A percentile compares a stretch with the other conserved stretches of the same genome.
These are phyloP conservation scores for Cnidoscolus chayamansa DNA, from an alignment of 441 rosid genomes.

Conservation along the genomic window DNA sequence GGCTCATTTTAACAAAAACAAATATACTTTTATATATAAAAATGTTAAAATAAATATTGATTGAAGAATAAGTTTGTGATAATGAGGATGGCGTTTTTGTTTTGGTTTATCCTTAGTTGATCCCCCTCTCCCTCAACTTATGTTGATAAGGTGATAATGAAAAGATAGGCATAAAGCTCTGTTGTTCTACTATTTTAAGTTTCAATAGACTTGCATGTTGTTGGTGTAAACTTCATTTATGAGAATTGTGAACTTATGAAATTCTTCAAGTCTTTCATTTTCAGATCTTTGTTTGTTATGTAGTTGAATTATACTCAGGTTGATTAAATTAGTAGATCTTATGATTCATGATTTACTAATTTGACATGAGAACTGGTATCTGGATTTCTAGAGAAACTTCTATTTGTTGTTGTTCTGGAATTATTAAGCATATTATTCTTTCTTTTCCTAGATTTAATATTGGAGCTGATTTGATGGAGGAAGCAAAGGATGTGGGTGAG, in stretches of 20 bases:
- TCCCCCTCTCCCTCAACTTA: neutral
- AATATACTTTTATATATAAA: neutral
- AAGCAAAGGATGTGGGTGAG: constrained; percentile 73
- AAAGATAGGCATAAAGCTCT: neutral
- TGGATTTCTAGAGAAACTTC: neutral
- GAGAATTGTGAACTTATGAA: neutral
- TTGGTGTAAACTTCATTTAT: constrained; percentile 5
- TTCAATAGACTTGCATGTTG: neutral
- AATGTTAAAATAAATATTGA: neutral
- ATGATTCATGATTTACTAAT: constrained; percentile 6
- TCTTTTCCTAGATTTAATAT: constrained; percentile 72
- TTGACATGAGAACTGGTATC: constrained; percentile 10
- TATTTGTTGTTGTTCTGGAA: constrained; percentile 17
- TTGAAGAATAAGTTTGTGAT: neutral
- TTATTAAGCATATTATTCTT: constrained; percentile 19
- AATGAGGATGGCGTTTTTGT: neutral
- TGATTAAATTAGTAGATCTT: neutral
- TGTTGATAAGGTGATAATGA: neutral
- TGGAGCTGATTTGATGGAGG: constrained; percentile 81
- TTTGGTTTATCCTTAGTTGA: neutral
- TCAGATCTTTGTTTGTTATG: constrained; percentile 20
- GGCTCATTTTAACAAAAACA: neutral
- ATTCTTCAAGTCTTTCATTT: constrained; percentile 1
- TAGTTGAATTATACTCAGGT: constrained; percentile 19
- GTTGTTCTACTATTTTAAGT: neutral